phyloP scores from a whole-genome alignment of 2,329 filamentous ascomycete genomes.

The Fusarium proliferatum region DNA sequence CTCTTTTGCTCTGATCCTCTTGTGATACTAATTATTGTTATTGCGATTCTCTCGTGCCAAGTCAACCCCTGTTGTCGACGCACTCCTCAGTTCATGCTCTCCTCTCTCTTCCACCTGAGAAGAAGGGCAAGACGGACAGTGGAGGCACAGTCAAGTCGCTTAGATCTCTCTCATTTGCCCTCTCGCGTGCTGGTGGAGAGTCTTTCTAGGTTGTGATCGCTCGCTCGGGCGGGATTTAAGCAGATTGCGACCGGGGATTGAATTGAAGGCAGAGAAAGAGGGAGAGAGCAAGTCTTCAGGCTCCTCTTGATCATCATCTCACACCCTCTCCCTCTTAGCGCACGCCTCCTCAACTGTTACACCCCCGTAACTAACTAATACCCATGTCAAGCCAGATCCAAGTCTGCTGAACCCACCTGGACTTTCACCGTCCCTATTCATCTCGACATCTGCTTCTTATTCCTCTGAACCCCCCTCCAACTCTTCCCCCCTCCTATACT shows the following conservation, averaged over 20 bases:
- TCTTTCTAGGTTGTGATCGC: slow-evolving; percentile 39
- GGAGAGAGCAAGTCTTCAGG: not conserved
- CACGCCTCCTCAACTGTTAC: slow-evolving; percentile 1
- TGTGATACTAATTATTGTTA: not conserved
- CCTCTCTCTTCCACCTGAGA: slow-evolving; percentile 1
- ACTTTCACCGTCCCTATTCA: slow-evolving; percentile 38
- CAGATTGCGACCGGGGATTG: slow-evolving; percentile 40
- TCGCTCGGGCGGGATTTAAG: slow-evolving; percentile 38
- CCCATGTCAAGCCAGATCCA: slow-evolving; percentile 36
- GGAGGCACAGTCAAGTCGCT: slow-evolving; percentile 29
- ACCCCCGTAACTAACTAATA: not conserved
- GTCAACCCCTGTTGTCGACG: slow-evolving; percentile 22
- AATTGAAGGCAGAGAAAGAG: not conserved
- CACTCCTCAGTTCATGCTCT: slow-evolving; percentile 39
- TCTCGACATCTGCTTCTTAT: slow-evolving; percentile 33
- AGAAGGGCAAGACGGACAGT: not conserved
- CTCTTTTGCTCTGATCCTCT: not conserved
- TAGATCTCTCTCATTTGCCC: slow-evolving; percentile 45
- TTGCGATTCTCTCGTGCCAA: slow-evolving; percentile 9
- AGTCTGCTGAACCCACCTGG: slow-evolving; percentile 32
- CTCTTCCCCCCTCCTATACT: slow-evolving; percentile 6
- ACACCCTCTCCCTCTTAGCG: slow-evolving; percentile 6
- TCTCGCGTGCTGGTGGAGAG: slow-evolving; percentile 43
- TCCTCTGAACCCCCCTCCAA: slow-evolving; percentile 24
- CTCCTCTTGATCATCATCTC: not conserved